phyloP scores from a whole-genome alignment of 768 basidiomycete species.

The Trametes cubensis region DNA sequence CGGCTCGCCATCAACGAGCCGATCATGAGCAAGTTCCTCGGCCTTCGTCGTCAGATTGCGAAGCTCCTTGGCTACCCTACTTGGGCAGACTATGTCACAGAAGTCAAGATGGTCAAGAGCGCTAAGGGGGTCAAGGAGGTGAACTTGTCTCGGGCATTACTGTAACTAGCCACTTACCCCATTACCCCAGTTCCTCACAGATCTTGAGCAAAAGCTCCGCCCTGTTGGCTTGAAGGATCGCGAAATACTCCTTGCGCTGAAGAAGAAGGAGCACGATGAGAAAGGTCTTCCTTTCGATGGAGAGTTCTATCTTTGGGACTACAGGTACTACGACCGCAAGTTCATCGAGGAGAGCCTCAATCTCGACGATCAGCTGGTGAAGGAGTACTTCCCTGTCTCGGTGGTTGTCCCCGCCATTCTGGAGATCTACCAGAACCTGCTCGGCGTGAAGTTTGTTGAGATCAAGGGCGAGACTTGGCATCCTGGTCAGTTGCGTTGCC shows the following conservation, averaged over 20 bases:
- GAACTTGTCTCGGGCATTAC: background rate
- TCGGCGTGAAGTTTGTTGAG: conserved; percentile 69
- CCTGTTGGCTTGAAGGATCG: conserved; percentile 74
- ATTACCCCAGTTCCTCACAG: conserved; percentile 65
- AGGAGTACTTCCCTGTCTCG: conserved; percentile 88
- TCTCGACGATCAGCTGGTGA: conserved; percentile 77
- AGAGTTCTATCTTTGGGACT: conserved; percentile 84
- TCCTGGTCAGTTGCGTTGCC: conserved; percentile 50
- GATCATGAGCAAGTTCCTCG: conserved; percentile 66
- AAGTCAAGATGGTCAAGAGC: conserved; percentile 84
- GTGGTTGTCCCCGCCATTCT: conserved; percentile 83
- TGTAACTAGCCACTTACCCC: background rate
- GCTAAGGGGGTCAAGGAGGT: conserved; percentile 63
- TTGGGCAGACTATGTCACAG: conserved; percentile 85
- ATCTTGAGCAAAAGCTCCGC: conserved; percentile 71
- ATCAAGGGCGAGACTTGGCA: conserved; percentile 76
- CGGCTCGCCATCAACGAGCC: conserved; percentile 72
- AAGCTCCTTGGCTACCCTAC: conserved; percentile 70
- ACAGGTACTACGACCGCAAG: conserved; percentile 70
- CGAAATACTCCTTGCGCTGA: conserved; percentile 67
- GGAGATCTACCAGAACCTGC: conserved; percentile 79
- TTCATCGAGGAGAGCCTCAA: conserved; percentile 67
- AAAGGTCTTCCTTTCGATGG: conserved; percentile 66
- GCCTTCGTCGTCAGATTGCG: conserved; percentile 71
- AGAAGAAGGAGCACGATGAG: conserved; percentile 70